Evolutionary conservation across 2,329 filamentous ascomycete genomes (phyloP), one percentile per base, ranked within the genome.

Genomic region (Xylaria sp.): DNA sequence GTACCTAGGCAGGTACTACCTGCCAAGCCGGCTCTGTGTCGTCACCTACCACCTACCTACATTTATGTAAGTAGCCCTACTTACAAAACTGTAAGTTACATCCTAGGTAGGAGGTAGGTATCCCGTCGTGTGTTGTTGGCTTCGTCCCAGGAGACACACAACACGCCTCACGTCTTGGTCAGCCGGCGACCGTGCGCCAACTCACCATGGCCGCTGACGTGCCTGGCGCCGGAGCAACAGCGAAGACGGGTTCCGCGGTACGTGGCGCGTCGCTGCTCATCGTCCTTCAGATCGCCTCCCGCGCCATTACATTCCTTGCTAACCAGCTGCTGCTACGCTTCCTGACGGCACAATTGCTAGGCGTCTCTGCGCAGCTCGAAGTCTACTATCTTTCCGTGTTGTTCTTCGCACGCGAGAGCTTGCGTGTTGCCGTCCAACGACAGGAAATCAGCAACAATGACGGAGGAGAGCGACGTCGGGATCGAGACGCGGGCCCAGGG

Each of bases 371-470:
- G 0, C 96, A 98, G 80, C 87, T 99, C 2, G 96, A 99, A 76
- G 89, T 98, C 0, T 98, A 94, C 80, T 94, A 95, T 69, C 91
- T 97, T 54, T 94, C 94, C 0, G 91, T 97, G n/a, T 86, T 99
- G 0, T 98, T 97, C 81, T 98, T 99, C 77, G 92, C 96, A 0
- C 88, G 96, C 48, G 96, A 99, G 81, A 95, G 92, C 76, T 83
- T 98, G 58, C 91, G 96, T 18, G 91, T 97, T n/a, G 94, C 95
- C 31, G 89, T 97, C 44, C 95, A 98, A 81, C 88, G 96, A 61
- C 92, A 94, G 74, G 82, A 84, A 7, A 61, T 56, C 6, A 48
- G 52, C 23, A 23, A 50, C n/a, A 39, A 46, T 9, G 48, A 25
- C 3, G 20, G 20, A 25, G 2, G 9, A 28, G 37, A 15, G 12